These are phyloP conservation scores for Cordyceps pruinosa DNA, from an alignment of 2,329 filamentous ascomycete genomes.

Conservation along the genomic window DNA sequence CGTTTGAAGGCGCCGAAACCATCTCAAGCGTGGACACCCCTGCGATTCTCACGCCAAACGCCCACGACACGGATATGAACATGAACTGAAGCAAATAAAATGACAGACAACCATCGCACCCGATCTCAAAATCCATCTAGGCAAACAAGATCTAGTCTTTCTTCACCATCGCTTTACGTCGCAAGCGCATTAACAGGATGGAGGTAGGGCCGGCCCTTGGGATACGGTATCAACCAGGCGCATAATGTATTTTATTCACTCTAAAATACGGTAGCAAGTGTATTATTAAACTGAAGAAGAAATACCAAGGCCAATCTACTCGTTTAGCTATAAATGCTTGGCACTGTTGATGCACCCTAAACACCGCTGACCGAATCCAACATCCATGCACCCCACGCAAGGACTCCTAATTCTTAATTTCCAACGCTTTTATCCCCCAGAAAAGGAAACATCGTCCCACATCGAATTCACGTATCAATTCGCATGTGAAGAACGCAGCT, in stretches of 20 bases:
- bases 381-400: too few relatives aligned
- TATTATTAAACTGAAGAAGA: not conserved
- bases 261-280: not conserved
- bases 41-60: conserved; percentile 18
- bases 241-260: not conserved
- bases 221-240: conserved; percentile 1
- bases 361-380: too few relatives aligned
- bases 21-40: conserved; percentile 43
- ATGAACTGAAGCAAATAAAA: conserved; percentile 11
- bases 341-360: too few relatives aligned
- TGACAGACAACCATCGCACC: not conserved
- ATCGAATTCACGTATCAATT: too few relatives aligned
- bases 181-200: not conserved
- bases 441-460: too few relatives aligned
- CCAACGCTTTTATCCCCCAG: too few relatives aligned
- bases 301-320: not conserved
- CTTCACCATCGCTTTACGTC: not conserved
- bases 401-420: too few relatives aligned
- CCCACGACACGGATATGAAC: conserved; percentile 25
- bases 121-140: not conserved
- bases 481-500: too few relatives aligned
- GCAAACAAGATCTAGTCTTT: not conserved
- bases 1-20: conserved; percentile 48
- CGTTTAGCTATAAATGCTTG: too few relatives aligned
- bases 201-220: not conserved